Evolutionary conservation across 106 monocot genomes (phyloP).

Genomic region (Allium cepa): DNA sequence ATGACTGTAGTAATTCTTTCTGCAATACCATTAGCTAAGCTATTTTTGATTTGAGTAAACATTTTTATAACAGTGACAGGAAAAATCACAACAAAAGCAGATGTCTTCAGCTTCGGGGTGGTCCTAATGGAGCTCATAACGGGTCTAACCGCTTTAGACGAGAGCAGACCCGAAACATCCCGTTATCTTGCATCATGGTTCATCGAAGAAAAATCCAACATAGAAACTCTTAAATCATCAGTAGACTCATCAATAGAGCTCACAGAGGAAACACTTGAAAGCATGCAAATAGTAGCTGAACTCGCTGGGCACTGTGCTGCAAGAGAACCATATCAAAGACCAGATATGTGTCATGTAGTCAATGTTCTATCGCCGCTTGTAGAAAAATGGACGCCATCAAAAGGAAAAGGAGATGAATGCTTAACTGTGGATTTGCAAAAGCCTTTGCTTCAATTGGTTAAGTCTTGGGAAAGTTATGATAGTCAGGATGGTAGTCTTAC

Average conservation of each 20-base stretch:
- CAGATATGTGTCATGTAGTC: conserved; percentile 45
- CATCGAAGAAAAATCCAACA: conserved; percentile 18
- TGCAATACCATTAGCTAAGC: too few relatives aligned
- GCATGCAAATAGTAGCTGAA: conserved; percentile 26
- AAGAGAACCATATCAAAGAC: conserved; percentile 36
- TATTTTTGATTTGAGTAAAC: too few relatives aligned
- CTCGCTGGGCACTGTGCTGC: conserved; percentile 51
- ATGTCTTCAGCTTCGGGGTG: conserved; percentile 57
- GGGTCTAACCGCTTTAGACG: conserved; percentile 42
- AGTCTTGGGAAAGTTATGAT: conserved; percentile 30
- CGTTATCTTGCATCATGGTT: conserved; percentile 50
- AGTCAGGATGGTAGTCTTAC: neutral
- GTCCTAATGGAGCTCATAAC: conserved; percentile 54
- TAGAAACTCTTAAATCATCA: conserved; percentile 21
- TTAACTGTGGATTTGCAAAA: conserved; percentile 29
- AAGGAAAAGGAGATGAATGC: conserved; percentile 19
- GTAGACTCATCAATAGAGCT: conserved; percentile 22
- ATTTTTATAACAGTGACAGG: conserved; percentile 30
- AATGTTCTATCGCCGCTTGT: conserved; percentile 28
- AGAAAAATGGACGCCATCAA: conserved; percentile 35
- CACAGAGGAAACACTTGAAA: conserved; percentile 33
- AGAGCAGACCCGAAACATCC: conserved; percentile 29
- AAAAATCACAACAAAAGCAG: conserved; percentile 46
- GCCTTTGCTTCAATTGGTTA: conserved; percentile 34
- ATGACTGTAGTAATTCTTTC: neutral